Evolutionary conservation across 2,329 filamentous ascomycete genomes (phyloP), one percentile per base, ranked within the genome.

Genomic region (Blastomyces gilchristii): DNA sequence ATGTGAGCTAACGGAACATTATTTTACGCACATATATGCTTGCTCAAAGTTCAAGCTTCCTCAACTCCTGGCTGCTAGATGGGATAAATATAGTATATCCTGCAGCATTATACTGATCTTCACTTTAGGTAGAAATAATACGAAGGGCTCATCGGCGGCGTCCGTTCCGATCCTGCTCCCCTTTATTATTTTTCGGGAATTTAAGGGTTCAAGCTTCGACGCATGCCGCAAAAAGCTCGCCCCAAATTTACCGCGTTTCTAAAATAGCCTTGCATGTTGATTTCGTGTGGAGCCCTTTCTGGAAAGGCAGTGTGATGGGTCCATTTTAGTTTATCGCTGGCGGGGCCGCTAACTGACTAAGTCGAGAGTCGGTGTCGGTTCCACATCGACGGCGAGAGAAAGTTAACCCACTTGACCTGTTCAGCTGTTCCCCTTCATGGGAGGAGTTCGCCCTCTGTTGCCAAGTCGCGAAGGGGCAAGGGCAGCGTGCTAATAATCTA

Each of bases 111-210:
- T 8, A 28, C 22, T 50, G 22, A 50, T 50, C 49, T 28, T 50
- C 49, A 16, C 22, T 16, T 50, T 50, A 50, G 49, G 49, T 6
- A 16, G 11, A 3, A 50, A 50, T 50, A 28, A 49, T 53, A 53
- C 50, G 50, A 53, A 53, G 11, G 16, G 6, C n/a, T 22, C 45
- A 49, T 47, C 45, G 18, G 45, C n/a, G 45, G 45, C 22, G 16
- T 22, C 45, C 45, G 45, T 49, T 50, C 22, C 22, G 22, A 14
- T 28, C 49, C 22, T 50, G 22, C 11, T 50, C 22, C 45, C 50
- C 52, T 54, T 54, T 18, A 54, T 54, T 31, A 2, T 54, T 54
- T 54, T 37, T 54, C 31, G 28, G 52, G 52, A 54, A 54, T 54
- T n/a, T 31, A 37, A 54, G 52, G 52, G 52, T 54, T 37, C 52